These are phyloP conservation scores for Beta lomatogona DNA, from an alignment of 179 eudicot genomes.

Conservation along the genomic window DNA sequence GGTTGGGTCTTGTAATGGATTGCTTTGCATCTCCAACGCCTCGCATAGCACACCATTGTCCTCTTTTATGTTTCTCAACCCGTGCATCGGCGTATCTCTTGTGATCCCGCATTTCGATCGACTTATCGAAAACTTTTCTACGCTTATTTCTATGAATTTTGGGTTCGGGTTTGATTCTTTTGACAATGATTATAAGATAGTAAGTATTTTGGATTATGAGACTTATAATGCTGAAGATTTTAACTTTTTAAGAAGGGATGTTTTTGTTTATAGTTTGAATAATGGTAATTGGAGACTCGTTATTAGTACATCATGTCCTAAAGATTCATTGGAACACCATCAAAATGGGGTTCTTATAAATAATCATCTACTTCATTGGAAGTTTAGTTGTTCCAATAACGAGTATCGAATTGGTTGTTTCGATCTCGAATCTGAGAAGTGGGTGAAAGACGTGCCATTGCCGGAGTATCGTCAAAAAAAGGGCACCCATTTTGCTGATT, in stretches of 20 bases:
- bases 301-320: not conserved
- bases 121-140: too few relatives aligned
- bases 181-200: conserved; percentile 19
- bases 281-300: conserved; percentile 2
- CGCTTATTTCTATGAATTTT: not conserved
- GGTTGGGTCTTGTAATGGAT: conserved; percentile 15
- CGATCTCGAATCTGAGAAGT: conserved; percentile 4
- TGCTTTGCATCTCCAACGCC: not conserved
- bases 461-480: not conserved
- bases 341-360: not conserved
- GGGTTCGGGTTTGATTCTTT: conserved; percentile 23
- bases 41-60: too few relatives aligned
- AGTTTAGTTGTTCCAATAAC: not conserved
- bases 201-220: not conserved
- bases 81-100: not conserved
- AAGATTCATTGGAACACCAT: not conserved
- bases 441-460: conserved; percentile 9
- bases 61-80: not conserved
- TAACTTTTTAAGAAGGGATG: not conserved
- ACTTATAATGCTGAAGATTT: too few relatives aligned
- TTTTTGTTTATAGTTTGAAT: conserved; percentile 11
- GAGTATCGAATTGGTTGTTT: not conserved
- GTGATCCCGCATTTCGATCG: not conserved
- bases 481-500: too few relatives aligned
- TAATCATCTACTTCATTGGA: conserved; percentile 19